Percentiles rank a stretch among this genome's conserved stretches.
phyloP scores from a whole-genome alignment of 768 basidiomycete genomes.

The Phylloporus sp. region DNA sequence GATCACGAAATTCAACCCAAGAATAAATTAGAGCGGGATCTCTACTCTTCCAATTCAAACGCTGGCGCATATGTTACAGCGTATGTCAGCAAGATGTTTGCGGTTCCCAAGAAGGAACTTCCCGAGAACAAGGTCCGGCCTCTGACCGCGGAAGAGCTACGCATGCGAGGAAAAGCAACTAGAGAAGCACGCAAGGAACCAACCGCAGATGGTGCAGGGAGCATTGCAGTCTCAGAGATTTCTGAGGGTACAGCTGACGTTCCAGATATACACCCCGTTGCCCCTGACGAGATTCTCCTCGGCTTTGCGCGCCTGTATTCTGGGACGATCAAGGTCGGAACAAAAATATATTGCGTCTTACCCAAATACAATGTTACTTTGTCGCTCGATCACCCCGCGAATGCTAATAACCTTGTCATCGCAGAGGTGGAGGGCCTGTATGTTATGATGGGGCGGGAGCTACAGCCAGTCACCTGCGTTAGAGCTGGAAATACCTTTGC shows the following conservation, averaged over 20 bases:
- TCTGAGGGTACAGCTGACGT: neutral
- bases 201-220: conserved; percentile 22
- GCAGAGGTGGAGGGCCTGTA: conserved; percentile 77
- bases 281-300: conserved; percentile 62
- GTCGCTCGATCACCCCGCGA: conserved; percentile 61
- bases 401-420: conserved; percentile 57
- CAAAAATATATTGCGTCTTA: conserved; percentile 66
- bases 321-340: conserved; percentile 68
- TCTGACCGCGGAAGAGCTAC: conserved; percentile 81
- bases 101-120: conserved; percentile 72
- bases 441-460: conserved; percentile 96
- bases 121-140: conserved; percentile 81
- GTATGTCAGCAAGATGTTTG: conserved; percentile 99
- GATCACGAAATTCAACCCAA: conserved; percentile 58
- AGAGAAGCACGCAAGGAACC: conserved; percentile 40
- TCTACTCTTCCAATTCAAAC: conserved; percentile 67
- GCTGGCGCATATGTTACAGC: conserved; percentile 64
- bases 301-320: conserved; percentile 95
- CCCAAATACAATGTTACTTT: conserved; percentile 79
- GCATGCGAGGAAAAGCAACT: conserved; percentile 55
- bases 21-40: conserved; percentile 78
- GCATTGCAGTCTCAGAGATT: conserved; percentile 5
- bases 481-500: conserved; percentile 94
- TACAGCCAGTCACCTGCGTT: conserved; percentile 79
- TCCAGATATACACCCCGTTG: neutral